Evolutionary conservation across 768 basidiomycete genomes (phyloP), one percentile per base, ranked within the genome.

Genomic region (Suillus plorans): DNA sequence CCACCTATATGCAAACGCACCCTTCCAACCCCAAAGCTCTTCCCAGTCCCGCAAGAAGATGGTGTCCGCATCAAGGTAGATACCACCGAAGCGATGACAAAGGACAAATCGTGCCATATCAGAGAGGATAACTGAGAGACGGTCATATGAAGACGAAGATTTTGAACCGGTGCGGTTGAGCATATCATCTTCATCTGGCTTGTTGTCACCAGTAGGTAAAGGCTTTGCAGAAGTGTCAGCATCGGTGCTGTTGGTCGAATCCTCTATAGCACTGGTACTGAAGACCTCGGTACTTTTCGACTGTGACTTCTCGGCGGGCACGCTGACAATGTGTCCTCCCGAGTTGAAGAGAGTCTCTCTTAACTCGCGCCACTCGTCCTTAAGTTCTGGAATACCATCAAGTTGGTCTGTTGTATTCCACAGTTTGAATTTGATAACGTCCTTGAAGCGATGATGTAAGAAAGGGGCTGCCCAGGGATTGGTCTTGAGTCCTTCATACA

Each of bases 331-430:
- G 68, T 87, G 84, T 28, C 93, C 94, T 6, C 88, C 91, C 3
- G 92, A 94, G 74, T 95, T 96, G 83, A 98, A 97, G 9, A 97
- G 79, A 45, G 89, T 88, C 61, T 86, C 85, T 53, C 72, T 78
- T 71, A 91, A 84, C 22, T 82, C 81, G 62, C 97, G 82, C 97
- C 97, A 99, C 73, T 96, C 93, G 59, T 93, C 86, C 70, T 88
- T 89, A 52, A 99, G 80, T 76, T 99, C 97, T 0, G 92, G 89
- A 3, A 97, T 82, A 42, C 91, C 91, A 70, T 99, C 97, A 57
- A 99, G 81, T 71, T 98, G 96, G 70, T 97, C 96, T 1, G 96
- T 98, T 39, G 97, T 98, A 74, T 99, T 99, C 97, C 97, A 99
- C 68, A 98, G 82, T 74, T 91, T 94, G 83, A 99, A 99, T 74